A percentile compares a stretch with the other conserved stretches of the same genome.
Conservation (phyloP, 2,329 filamentous ascomycete genomes). For the Paramyrothecium sp. region DNA sequence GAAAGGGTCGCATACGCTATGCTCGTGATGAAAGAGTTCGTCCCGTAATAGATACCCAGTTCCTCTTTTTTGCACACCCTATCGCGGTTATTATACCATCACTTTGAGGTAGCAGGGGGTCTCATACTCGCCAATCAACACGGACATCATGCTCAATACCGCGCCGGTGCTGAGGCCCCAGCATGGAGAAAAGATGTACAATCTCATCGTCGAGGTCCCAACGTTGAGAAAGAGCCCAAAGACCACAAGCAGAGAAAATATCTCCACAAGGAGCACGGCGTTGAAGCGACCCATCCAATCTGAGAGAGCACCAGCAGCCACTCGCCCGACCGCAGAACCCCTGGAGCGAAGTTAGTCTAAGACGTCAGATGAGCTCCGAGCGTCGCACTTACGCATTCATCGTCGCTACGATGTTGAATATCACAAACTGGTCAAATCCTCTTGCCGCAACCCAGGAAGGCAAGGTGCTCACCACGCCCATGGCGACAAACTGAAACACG, state of each 20-base stretch:
- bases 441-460: slow-evolving; percentile 3
- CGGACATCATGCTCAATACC: slow-evolving; percentile 4
- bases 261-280: slow-evolving; percentile 4
- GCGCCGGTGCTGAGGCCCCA: slow-evolving; percentile 7
- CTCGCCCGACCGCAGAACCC: slow-evolving; percentile 3
- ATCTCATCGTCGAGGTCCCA: background rate
- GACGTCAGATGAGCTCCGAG: too few relatives aligned
- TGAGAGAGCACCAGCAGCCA: slow-evolving; percentile 1
- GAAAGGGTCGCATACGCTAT: slow-evolving; percentile 5
- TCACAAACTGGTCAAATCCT: slow-evolving; percentile 1
- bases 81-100: too few relatives aligned
- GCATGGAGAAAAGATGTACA: slow-evolving; percentile 4
- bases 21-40: slow-evolving; percentile 4
- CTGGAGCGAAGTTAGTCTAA: background rate
- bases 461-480: slow-evolving; percentile 6
- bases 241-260: background rate
- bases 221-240: slow-evolving; percentile 8
- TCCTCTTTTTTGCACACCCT: slow-evolving; percentile 4
- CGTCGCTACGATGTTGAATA: slow-evolving; percentile 7
- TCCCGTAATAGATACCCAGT: slow-evolving; percentile 7
- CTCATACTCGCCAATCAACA: slow-evolving; percentile 7
- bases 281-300: slow-evolving; percentile 9
- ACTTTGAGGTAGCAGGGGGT: background rate
- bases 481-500: slow-evolving; percentile 5
- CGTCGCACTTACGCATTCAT: slow-evolving; percentile 6